A percentile compares a stretch with the other conserved stretches of the same genome.
These are phyloP conservation scores for Penicillium sp. DNA, from an alignment of 2,329 filamentous ascomycete genomes.

Conservation along the genomic window DNA sequence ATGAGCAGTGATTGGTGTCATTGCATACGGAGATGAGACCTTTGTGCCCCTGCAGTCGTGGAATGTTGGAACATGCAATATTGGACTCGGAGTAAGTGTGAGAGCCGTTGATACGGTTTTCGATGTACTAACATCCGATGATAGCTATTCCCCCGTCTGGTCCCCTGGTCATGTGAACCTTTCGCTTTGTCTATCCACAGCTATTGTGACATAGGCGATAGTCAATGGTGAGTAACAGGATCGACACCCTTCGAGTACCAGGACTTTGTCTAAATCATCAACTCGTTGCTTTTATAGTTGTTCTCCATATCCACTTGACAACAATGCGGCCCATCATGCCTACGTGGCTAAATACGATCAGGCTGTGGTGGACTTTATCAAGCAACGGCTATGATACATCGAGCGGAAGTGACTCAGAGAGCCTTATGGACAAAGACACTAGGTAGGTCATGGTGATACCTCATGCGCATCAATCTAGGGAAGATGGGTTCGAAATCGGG, in stretches of 20 bases:
- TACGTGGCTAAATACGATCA: slow-evolving; percentile 25
- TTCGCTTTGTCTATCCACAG: slow-evolving; percentile 26
- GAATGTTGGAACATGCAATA: slow-evolving; percentile 17
- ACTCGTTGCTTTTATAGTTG: slow-evolving; percentile 7
- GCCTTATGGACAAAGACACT: neutral
- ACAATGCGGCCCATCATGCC: slow-evolving; percentile 22
- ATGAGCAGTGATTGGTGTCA: slow-evolving; percentile 13
- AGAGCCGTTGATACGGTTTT: neutral
- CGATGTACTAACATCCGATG: neutral
- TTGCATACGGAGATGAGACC: slow-evolving; percentile 22
- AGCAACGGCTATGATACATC: slow-evolving; percentile 10
- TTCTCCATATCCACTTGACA: slow-evolving; percentile 15
- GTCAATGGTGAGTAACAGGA: slow-evolving; percentile 22
- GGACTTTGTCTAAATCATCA: neutral
- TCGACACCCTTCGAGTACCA: too few relatives aligned
- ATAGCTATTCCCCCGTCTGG: slow-evolving; percentile 18
- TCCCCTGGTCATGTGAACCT: slow-evolving; percentile 20
- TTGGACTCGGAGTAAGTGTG: slow-evolving; percentile 18
- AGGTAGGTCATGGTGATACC: neutral
- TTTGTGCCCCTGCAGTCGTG: slow-evolving; percentile 15
- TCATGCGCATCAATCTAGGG: neutral
- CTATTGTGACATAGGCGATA: slow-evolving; percentile 23
- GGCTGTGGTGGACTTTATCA: slow-evolving; percentile 28
- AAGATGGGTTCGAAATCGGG: neutral
- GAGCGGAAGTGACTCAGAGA: neutral